Conservation (phyloP, 257 asterid species). For the Cynanchum wilfordii region DNA sequence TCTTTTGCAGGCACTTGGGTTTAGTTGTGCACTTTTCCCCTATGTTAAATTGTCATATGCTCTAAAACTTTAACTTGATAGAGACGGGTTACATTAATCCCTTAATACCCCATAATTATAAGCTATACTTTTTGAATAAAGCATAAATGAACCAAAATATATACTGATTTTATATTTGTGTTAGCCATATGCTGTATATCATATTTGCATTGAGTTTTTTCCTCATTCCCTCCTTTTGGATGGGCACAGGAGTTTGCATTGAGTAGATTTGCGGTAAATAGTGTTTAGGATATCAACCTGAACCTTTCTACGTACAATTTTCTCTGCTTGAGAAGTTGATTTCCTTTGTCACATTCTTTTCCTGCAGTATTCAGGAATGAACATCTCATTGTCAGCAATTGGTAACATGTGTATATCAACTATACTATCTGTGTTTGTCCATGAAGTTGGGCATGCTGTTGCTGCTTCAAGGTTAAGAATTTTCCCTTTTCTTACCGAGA, state of each 20-base stretch:
- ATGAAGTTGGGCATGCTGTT: slow-evolving; percentile 91
- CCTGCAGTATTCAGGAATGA: slow-evolving; percentile 52
- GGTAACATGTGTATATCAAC: slow-evolving; percentile 70
- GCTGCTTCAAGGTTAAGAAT: slow-evolving; percentile 89
- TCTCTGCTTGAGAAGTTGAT: slow-evolving; percentile 7
- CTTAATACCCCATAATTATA: neutral
- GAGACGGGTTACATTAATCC: too few species aligned
- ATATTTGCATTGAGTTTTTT: too few species aligned
- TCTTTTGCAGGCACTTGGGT: neutral
- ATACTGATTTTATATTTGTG: neutral
- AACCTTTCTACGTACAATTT: neutral
- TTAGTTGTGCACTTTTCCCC: neutral
- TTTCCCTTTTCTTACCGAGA: slow-evolving; percentile 5
- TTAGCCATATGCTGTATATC: neutral
- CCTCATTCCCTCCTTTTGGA: too few species aligned
- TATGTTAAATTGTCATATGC: too few species aligned
- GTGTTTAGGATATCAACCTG: neutral
- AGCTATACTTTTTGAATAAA: neutral
- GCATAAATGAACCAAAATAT: neutral
- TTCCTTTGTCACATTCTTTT: slow-evolving; percentile 11
- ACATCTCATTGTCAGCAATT: slow-evolving; percentile 49
- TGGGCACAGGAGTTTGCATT: neutral
- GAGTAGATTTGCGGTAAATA: neutral
- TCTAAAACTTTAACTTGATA: too few species aligned
- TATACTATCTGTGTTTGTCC: slow-evolving; percentile 51